Evolutionary conservation across 2,329 filamentous ascomycete species (phyloP).

Genomic region (Cladophialophora bantiana): DNA sequence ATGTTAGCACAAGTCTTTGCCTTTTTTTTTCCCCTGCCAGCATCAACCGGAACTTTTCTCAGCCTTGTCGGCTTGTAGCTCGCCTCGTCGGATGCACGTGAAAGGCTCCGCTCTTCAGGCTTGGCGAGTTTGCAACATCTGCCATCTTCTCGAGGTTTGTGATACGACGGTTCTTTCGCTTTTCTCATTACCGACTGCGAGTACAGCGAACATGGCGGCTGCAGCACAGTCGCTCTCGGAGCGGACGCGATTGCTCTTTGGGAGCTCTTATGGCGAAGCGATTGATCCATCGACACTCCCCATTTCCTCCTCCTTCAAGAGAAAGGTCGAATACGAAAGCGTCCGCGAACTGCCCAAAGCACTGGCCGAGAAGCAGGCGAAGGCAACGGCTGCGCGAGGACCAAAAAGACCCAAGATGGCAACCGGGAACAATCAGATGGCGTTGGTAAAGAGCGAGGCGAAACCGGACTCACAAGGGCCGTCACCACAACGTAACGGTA

Average conservation of each 20-base stretch:
- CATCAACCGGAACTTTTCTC: too few species aligned
- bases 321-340: slow-evolving; percentile 73
- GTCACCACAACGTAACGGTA: slow-evolving; percentile 46
- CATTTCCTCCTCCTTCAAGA: slow-evolving; percentile 54
- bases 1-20: too few species aligned
- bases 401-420: slow-evolving; percentile 68
- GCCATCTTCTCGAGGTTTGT: not conserved
- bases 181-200: not conserved
- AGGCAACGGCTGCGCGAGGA: slow-evolving; percentile 64
- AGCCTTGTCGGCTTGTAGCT: not conserved
- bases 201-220: slow-evolving; percentile 34
- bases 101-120: not conserved
- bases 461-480: slow-evolving; percentile 49
- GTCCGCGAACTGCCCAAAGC: slow-evolving; percentile 78
- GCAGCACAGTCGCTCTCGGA: slow-evolving; percentile 49
- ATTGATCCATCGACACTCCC: slow-evolving; percentile 49
- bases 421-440: slow-evolving; percentile 66
- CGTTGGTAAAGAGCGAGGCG: slow-evolving; percentile 63
- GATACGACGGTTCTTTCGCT: not conserved
- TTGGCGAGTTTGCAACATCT: not conserved
- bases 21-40: too few species aligned
- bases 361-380: slow-evolving; percentile 80
- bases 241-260: slow-evolving; percentile 56
- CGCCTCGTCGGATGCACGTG: slow-evolving; percentile 8
- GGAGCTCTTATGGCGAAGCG: slow-evolving; percentile 54